Conservation (phyloP, 352 stramenopile species). For the Phytophthora sp. region DNA sequence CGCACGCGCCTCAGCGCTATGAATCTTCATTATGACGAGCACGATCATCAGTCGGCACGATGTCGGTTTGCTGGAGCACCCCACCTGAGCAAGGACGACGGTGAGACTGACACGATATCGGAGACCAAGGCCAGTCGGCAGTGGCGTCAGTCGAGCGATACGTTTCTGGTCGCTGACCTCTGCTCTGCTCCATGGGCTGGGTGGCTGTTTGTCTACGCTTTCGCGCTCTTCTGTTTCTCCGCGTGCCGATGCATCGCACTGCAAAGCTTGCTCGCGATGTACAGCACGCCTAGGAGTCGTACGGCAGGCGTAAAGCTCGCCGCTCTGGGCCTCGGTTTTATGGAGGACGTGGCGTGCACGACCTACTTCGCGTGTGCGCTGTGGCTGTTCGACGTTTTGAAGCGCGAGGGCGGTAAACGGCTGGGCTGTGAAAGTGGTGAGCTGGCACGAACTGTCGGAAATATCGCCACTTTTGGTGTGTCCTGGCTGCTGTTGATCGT, state of each 20-base stretch:
- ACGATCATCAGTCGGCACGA: neutral
- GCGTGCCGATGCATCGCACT: conserved; percentile 12
- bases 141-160: neutral
- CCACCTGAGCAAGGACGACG: neutral
- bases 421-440: neutral
- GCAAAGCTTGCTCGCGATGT: conserved; percentile 12
- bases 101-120: neutral
- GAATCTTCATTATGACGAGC: too few relatives aligned
- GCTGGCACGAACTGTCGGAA: neutral
- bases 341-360: conserved; percentile 35
- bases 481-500: conserved; percentile 32
- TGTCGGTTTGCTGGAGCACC: neutral
- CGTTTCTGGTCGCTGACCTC: neutral
- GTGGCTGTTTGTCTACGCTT: conserved; percentile 21
- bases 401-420: neutral
- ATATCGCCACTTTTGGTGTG: conserved; percentile 5
- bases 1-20: neutral
- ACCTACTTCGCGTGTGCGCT: conserved; percentile 25
- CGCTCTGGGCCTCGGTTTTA: conserved; percentile 18
- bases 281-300: conserved; percentile 3
- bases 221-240: conserved; percentile 21
- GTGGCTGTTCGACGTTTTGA: conserved; percentile 21
- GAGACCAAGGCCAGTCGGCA: conserved; percentile 1
- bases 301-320: conserved; percentile 6
- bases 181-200: conserved; percentile 3